Base-by-base conservation (phyloP, 1,139 yeast genomes). In the Pichia sp. region DNA sequence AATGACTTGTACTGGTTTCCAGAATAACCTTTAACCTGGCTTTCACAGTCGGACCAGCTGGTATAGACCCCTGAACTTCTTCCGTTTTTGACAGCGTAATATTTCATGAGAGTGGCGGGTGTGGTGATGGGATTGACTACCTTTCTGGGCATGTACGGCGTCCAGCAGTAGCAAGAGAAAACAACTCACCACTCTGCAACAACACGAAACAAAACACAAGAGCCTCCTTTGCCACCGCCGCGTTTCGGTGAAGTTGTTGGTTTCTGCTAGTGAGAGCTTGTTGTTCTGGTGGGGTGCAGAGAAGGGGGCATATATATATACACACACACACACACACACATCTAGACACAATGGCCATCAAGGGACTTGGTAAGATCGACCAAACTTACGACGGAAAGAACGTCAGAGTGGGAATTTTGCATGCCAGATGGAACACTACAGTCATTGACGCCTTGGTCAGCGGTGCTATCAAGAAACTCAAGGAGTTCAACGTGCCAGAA, bases 401-500 rank as follows among this genome's bases (percentile, higher is more conserved):
- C 5, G 69, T 89, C 51, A 75, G 80, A 54, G 70, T 89, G 42
- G 96, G 93, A 29, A 87, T 91, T 58, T 74, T 91, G 47, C 96
- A 88, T 61, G 96, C 97, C 16, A 82, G 98, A 63, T 91, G 98
- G 98, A 91, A 91, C 64, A 64, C 69, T 40, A 66, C 69, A 38
- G 79, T 89, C 50, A 87, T 91, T 53, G 80, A 80, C 38, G 81
- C 88, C 11, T 70, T 91, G 43, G 93, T 89, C 10, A 65, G 74
- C 27, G 98, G 97, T 40, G 89, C 93, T 22, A 63, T 78, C 31
- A 62, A 68, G 31, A 76, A 76, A 60, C 66, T 89, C 57, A 54
- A 57, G 36, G 74, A 72, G 35, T 65, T 82, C 43, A 88, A 88
- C 21, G 98, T 91, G 33, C 64, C 69, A 55, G 78, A 78, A 52